Base-by-base conservation (phyloP, 2,329 filamentous ascomycete species). In the Penicillium sp. region DNA sequence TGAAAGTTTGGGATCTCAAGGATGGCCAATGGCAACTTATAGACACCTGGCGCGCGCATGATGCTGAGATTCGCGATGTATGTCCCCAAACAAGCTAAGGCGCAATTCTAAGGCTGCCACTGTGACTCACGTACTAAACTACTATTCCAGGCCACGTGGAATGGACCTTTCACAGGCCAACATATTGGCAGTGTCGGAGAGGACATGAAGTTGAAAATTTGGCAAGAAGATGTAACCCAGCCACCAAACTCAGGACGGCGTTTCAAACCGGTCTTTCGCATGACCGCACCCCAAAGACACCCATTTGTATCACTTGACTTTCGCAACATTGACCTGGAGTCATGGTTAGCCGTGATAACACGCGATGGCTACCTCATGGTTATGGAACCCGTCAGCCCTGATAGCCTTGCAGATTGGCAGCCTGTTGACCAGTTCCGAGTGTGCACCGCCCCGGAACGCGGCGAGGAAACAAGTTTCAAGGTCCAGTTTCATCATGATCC, bases 11-110 rank as follows among this genome's bases (percentile, higher is more conserved):
- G 83, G 89, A 94, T 70, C 87, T 83, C 57, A 81, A 87, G 64
- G 89, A 91, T 66, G 86, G 86, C 42, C 80, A 85, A 57, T 96
- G 92, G 91, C 83, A 85, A 51, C 78, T 94, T 38, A 89, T 87
- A 71, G 93, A 97, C 77, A 91, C 86, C 56, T 97, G 93, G 91
- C 86, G 85, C 48, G 93, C 91, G 19, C 93, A 97, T 73, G 89
- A 91, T 71, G 91, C 91, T 49, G 92, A 97, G 76, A 89, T 97
- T 61, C 82, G 92, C 60, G 91, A 96, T 82, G 90, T 92, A 79
- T 76, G 80, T 78, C 54, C 58, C 50, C 56, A 61, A 57, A 60
- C 59, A 68, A 65, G 38, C 47, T 56, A 68, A 42, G 39, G 59
- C 35, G 33, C 27, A 53, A 29, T 39, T 49, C 31, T 7, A 23